phyloP scores from a whole-genome alignment of 768 basidiomycete genomes.

The Brasilioporus rufonigricans region DNA sequence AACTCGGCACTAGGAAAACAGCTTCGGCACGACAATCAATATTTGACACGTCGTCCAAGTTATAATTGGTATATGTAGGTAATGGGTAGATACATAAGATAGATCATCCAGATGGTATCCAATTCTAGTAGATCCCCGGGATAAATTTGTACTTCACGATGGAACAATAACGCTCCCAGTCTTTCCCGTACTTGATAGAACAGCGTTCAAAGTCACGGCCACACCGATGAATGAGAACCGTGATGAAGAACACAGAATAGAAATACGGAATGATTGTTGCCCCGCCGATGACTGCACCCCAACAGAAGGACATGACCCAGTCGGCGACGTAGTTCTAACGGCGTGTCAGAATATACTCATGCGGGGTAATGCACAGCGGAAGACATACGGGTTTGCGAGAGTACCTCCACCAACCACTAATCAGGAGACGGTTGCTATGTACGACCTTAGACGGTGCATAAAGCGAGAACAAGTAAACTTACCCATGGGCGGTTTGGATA shows the following conservation, averaged over 20 bases:
- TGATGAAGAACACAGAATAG: conserved; percentile 95
- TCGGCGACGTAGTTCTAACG: conserved; percentile 90
- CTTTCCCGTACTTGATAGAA: conserved; percentile 88
- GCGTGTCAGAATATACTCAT: neutral
- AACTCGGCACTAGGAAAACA: conserved; percentile 12
- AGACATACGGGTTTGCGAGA: conserved; percentile 84
- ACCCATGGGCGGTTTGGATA: conserved; percentile 95
- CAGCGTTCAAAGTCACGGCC: conserved; percentile 96
- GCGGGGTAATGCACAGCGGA: neutral
- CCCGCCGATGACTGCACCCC: conserved; percentile 77
- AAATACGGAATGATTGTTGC: conserved; percentile 90
- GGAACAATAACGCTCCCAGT: conserved; percentile 88
- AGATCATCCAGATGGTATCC: conserved; percentile 13
- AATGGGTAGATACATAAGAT: neutral
- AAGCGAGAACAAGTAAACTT: conserved; percentile 12
- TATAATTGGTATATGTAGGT: neutral
- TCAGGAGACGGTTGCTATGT: conserved; percentile 82
- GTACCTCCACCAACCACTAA: conserved; percentile 92
- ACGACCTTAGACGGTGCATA: conserved; percentile 6
- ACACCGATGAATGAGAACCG: conserved; percentile 87
- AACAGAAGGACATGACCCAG: conserved; percentile 81
- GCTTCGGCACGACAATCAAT: neutral
- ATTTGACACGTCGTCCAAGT: conserved; percentile 8
- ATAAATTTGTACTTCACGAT: conserved; percentile 92
- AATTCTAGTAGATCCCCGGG: conserved; percentile 70